Conservation (phyloP, 495 filamentous ascomycete genomes). For the Penicillium argentinense region DNA sequence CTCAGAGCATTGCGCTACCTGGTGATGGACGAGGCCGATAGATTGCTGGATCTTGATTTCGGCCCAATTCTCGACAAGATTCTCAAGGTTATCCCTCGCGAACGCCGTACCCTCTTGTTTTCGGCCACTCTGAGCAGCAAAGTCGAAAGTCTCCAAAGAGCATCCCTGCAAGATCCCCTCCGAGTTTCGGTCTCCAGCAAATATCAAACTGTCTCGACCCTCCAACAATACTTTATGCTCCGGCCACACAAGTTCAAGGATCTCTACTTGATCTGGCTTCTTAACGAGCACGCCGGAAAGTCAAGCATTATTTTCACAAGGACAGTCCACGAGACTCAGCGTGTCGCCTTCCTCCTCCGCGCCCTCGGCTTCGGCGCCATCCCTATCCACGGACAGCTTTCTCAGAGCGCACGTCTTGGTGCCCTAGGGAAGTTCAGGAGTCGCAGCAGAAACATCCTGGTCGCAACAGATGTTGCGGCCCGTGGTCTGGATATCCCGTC, state of each 20-base stretch:
- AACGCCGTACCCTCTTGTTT: conserved; percentile 82
- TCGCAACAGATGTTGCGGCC: conserved; percentile 95
- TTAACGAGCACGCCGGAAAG: conserved; percentile 83
- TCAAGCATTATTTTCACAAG: conserved; percentile 85
- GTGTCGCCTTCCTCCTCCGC: conserved; percentile 77
- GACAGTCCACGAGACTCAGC: conserved; percentile 89
- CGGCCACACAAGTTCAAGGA: conserved; percentile 91
- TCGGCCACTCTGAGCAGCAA: conserved; percentile 92
- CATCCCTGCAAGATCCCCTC: conserved; percentile 76
- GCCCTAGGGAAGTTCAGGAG: conserved; percentile 85
- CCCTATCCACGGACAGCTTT: conserved; percentile 87
- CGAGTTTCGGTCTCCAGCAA: conserved; percentile 76
- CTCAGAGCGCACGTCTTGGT: conserved; percentile 78
- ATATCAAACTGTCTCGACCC: conserved; percentile 84
- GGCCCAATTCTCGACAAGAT: conserved; percentile 91
- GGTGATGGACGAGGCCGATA: conserved; percentile 93
- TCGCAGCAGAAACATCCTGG: conserved; percentile 73
- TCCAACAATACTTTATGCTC: conserved; percentile 81
- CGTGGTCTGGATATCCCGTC: conserved; percentile 92
- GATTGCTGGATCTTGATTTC: conserved; percentile 91
- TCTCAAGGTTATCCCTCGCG: conserved; percentile 81
- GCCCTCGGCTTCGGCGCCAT: conserved; percentile 81
- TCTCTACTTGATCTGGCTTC: conserved; percentile 78
- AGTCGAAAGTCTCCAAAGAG: conserved; percentile 87
- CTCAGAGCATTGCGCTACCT: conserved; percentile 77